Percentiles rank a stretch among this genome's conserved stretches.
Conservation (phyloP, 2,329 filamentous ascomycete species). For the Colletotrichum higginsianum region DNA sequence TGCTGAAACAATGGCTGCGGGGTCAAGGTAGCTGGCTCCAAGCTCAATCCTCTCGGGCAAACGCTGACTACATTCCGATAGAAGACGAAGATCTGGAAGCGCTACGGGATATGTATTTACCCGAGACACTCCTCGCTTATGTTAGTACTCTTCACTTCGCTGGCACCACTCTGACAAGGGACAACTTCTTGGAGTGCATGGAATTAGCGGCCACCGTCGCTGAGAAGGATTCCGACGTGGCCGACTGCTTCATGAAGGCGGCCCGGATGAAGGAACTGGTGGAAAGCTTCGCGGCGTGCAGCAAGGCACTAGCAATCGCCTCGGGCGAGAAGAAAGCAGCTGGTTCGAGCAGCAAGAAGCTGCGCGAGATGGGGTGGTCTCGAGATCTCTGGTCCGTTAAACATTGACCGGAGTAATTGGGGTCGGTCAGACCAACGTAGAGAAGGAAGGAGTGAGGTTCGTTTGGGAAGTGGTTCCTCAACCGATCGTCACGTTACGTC, state of each 20-base stretch:
- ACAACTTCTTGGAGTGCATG: constrained; percentile 87
- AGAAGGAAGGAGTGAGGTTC: background rate
- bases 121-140: constrained; percentile 88
- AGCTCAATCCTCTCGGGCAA: background rate
- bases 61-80: constrained; percentile 12
- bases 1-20: constrained; percentile 77
- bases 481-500: constrained; percentile 9
- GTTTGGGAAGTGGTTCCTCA: background rate
- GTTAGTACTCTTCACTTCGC: constrained; percentile 85
- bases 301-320: constrained; percentile 77
- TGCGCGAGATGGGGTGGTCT: constrained; percentile 74
- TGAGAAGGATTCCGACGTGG: constrained; percentile 77
- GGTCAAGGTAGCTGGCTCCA: constrained; percentile 65
- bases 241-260: constrained; percentile 73
- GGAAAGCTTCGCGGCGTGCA: constrained; percentile 81
- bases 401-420: constrained; percentile 46
- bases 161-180: constrained; percentile 80
- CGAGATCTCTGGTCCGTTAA: constrained; percentile 74
- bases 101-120: constrained; percentile 85
- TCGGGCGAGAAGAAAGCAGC: constrained; percentile 68
- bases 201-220: constrained; percentile 85
- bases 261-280: constrained; percentile 83
- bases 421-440: background rate
- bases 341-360: constrained; percentile 69
- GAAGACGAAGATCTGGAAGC: constrained; percentile 66